These are phyloP conservation scores for Lasiosphaeris hirsuta DNA, from an alignment of 495 filamentous ascomycete species.

Conservation along the genomic window DNA sequence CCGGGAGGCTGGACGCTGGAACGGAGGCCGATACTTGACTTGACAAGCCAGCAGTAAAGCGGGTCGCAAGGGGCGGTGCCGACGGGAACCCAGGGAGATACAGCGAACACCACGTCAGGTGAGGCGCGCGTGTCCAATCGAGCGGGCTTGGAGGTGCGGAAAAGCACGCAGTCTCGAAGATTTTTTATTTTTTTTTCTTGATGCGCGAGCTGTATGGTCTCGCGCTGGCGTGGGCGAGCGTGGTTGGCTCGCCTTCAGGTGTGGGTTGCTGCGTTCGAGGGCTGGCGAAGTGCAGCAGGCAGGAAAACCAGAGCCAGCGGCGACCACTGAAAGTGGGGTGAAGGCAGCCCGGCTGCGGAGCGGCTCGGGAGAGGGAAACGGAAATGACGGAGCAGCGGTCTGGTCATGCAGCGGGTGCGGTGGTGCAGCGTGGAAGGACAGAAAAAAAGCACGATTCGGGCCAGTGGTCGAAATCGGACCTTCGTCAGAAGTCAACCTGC, in stretches of 20 bases:
- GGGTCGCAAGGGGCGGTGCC: too few relatives aligned
- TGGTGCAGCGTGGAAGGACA: neutral
- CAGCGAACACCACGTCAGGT: slow-evolving; percentile 7
- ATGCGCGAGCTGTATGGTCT: slow-evolving; percentile 9
- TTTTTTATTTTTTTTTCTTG: neutral
- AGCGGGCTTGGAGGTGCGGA: neutral
- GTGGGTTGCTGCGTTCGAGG: slow-evolving; percentile 12
- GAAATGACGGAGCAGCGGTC: slow-evolving; percentile 1
- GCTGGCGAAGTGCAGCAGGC: slow-evolving; percentile 6
- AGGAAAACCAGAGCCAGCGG: slow-evolving; percentile 3
- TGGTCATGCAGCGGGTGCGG: neutral
- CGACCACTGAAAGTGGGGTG: slow-evolving; percentile 7
- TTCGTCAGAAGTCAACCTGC: too few relatives aligned
- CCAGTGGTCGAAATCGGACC: too few relatives aligned
- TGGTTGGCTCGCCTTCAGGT: slow-evolving; percentile 23
- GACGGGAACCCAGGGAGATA: slow-evolving; percentile 3
- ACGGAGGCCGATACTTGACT: neutral
- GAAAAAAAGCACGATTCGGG: too few relatives aligned
- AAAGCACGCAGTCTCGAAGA: slow-evolving; percentile 10
- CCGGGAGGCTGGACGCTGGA: neutral
- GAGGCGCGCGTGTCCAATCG: neutral
- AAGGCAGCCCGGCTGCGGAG: slow-evolving; percentile 11
- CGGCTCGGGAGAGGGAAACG: slow-evolving; percentile 6
- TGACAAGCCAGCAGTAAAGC: neutral
- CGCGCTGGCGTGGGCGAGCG: slow-evolving; percentile 13